Conservation (phyloP, 768 basidiomycete genomes). For the Trametes gibbosa region DNA sequence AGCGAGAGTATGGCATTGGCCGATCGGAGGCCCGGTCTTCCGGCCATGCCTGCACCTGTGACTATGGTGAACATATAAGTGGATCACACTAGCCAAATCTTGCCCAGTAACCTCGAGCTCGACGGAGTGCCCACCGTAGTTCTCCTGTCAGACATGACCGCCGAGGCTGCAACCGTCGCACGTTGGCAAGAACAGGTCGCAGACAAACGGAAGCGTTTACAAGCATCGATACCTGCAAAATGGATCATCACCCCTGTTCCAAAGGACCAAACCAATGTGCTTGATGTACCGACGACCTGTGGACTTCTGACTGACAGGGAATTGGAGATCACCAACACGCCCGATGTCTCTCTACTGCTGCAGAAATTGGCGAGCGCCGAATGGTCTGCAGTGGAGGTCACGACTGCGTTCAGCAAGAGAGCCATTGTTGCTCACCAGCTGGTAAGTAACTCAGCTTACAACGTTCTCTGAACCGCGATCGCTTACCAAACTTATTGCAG, state of each 20-base stretch:
- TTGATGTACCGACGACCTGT: slow-evolving; percentile 47
- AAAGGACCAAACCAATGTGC: slow-evolving; percentile 45
- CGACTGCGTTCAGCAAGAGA: slow-evolving; percentile 41
- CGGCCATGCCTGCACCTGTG: too few species aligned
- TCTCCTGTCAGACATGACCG: not conserved
- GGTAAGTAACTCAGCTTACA: slow-evolving; percentile 23
- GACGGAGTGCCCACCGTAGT: too few species aligned
- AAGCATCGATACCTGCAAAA: slow-evolving; percentile 55
- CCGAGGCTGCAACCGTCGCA: not conserved
- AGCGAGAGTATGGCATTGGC: too few species aligned
- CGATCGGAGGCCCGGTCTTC: too few species aligned
- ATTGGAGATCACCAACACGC: slow-evolving; percentile 55
- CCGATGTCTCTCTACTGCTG: slow-evolving; percentile 44
- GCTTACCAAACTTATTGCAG: slow-evolving; percentile 17
- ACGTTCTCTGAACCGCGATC: too few species aligned
- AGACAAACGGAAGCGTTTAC: slow-evolving; percentile 33
- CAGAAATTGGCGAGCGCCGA: slow-evolving; percentile 46
- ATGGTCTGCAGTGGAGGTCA: slow-evolving; percentile 57
- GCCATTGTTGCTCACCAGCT: slow-evolving; percentile 46
- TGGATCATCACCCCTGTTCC: slow-evolving; percentile 55
- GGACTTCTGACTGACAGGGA: slow-evolving; percentile 56
- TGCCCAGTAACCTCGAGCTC: too few species aligned
- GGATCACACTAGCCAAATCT: too few species aligned
- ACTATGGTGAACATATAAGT: too few species aligned
- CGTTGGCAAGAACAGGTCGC: slow-evolving; percentile 14